Conservation (phyloP, 2,329 filamentous ascomycete genomes). For the Huntiella bhutanensis region DNA sequence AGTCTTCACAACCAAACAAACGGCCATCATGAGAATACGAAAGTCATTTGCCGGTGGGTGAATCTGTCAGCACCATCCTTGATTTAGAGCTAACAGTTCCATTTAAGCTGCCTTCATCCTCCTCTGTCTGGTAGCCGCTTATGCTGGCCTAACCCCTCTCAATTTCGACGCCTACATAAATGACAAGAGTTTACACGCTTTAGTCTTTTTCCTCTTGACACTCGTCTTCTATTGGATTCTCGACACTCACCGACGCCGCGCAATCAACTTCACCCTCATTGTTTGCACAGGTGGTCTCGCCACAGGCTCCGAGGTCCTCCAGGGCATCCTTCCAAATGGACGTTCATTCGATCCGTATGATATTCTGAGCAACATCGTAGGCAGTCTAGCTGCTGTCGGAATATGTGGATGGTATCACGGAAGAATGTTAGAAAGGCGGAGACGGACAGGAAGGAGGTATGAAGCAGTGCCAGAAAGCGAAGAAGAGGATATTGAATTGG, state of each 20-base stretch:
- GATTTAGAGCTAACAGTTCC: background rate
- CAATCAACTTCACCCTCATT: slow-evolving; percentile 63
- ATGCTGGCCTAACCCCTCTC: slow-evolving; percentile 54
- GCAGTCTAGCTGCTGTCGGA: slow-evolving; percentile 51
- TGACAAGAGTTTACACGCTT: slow-evolving; percentile 74
- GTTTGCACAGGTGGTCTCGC: slow-evolving; percentile 56
- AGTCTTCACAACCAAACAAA: background rate
- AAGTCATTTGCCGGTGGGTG: slow-evolving; percentile 67
- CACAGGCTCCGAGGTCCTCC: slow-evolving; percentile 57
- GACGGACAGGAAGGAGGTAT: slow-evolving; percentile 46
- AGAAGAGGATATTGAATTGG: slow-evolving; percentile 56
- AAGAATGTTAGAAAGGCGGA: slow-evolving; percentile 79
- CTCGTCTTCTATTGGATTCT: slow-evolving; percentile 90
- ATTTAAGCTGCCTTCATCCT: slow-evolving; percentile 44
- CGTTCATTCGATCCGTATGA: slow-evolving; percentile 61
- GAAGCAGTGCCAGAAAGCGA: slow-evolving; percentile 45
- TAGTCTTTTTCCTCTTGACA: slow-evolving; percentile 82
- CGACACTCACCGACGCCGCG: slow-evolving; percentile 73
- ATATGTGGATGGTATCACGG: slow-evolving; percentile 85
- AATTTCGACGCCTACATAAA: slow-evolving; percentile 44
- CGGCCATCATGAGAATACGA: slow-evolving; percentile 59
- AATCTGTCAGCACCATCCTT: slow-evolving; percentile 10
- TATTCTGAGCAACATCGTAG: slow-evolving; percentile 71
- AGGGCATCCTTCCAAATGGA: slow-evolving; percentile 55
- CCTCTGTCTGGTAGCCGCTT: slow-evolving; percentile 57